Evolutionary conservation across 2,329 filamentous ascomycete genomes (phyloP), one percentile per base, ranked within the genome.

Genomic region (Aureobasidium leucospermi): DNA sequence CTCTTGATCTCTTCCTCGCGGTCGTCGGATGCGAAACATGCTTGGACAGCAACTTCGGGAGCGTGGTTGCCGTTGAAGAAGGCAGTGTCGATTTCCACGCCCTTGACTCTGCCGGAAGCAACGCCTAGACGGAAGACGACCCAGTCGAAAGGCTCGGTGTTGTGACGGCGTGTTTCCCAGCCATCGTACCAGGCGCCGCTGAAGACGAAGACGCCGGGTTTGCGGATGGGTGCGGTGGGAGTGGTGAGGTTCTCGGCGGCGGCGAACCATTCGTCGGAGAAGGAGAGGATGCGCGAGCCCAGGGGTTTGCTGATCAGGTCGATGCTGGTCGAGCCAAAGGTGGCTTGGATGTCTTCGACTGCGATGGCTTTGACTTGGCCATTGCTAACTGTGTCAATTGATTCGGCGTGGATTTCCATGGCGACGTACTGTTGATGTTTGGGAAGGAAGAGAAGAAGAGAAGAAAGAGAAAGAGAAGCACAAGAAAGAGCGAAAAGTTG

Each of bases 51-150:
- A 67, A 92, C 84, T 64, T 85, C 86, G 1, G 89, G 89, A 6
- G 89, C 89, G 69, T 93, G 86, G 75, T 93, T 93, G 62, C 89
- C 89, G 61, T 82, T 85, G 79, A 93, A 94, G 76, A 86, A 89
- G 52, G 87, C 84, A 2, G 89, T 93, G 74, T 93, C 88, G 63
- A 93, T 80, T 74, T 93, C 89, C 49, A 92, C 77, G 15, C 89
- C 89, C 61, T 83, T 80, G 31, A 93, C 82, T 15, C 79, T 86
- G 48, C 88, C 89, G 1, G 85, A 89, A 9, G 87, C 76, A 0
- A 82, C 80, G n/a, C 82, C 82, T 0, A 85, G 75, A 46, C 79
- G 75, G 61, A 85, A 76, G 6, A 85, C 77, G 0, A 81, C 82
- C 80, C 80, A 85, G 70, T 86, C 83, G 63, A 78, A 82, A 10